Evolutionary conservation across 2,329 filamentous ascomycete species (phyloP).

Genomic region (Pyrenochaeta sp.): DNA sequence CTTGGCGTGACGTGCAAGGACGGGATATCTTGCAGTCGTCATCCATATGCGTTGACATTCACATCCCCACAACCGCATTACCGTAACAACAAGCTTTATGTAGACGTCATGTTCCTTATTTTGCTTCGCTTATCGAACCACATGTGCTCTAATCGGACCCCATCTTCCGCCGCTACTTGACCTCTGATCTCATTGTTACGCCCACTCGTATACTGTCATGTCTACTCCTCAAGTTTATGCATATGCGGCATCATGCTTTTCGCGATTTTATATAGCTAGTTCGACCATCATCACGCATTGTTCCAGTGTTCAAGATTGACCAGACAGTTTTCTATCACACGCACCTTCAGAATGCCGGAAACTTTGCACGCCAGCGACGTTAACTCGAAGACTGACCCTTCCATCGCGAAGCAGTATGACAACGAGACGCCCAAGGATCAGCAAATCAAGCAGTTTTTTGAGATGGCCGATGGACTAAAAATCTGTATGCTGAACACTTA

Average conservation of each 20-base stretch:
- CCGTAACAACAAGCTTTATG: conserved; percentile 8
- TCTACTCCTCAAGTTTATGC: conserved; percentile 25
- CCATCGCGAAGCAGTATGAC: conserved; percentile 60
- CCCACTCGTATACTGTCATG: conserved; percentile 22
- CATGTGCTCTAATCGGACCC: conserved; percentile 4
- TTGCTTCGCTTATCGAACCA: conserved; percentile 9
- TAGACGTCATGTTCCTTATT: conserved; percentile 31
- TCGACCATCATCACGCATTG: conserved; percentile 8
- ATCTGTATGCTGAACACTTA: conserved; percentile 55
- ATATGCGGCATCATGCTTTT: conserved; percentile 15
- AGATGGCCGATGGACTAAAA: conserved; percentile 56
- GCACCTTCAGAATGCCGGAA: conserved; percentile 55
- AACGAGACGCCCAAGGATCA: conserved; percentile 52
- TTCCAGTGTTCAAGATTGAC: background rate
- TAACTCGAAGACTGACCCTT: conserved; percentile 55
- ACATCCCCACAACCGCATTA: conserved; percentile 19
- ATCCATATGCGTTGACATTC: conserved; percentile 30
- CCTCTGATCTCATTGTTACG: conserved; percentile 33
- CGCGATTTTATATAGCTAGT: conserved; percentile 3
- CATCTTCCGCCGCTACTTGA: conserved; percentile 9
- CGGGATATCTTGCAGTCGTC: conserved; percentile 29
- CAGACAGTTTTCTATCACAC: conserved; percentile 29
- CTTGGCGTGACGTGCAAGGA: conserved; percentile 21
- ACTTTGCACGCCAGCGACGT: conserved; percentile 51
- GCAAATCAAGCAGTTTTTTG: conserved; percentile 59